Conservation (phyloP, 2,329 filamentous ascomycete genomes). For the Alternaria dauci region DNA sequence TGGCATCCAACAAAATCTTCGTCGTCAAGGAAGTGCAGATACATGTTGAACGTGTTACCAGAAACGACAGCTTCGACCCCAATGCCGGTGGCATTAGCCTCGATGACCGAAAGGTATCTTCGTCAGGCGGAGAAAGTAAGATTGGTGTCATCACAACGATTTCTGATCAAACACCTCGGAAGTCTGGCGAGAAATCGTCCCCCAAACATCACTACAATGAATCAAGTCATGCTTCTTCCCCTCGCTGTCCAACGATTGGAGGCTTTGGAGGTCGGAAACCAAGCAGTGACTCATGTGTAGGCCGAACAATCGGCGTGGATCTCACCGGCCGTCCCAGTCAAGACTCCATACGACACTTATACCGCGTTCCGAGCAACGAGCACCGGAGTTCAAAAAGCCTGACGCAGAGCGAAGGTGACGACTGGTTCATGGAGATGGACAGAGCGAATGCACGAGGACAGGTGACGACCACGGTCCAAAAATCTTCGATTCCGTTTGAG, state of each 20-base stretch:
- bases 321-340: slow-evolving; percentile 31
- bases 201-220: slow-evolving; percentile 15
- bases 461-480: slow-evolving; percentile 23
- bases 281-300: slow-evolving; percentile 21
- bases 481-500: slow-evolving; percentile 12
- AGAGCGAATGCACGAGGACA: slow-evolving; percentile 19
- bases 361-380: slow-evolving; percentile 12
- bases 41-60: slow-evolving; percentile 35
- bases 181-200: slow-evolving; percentile 3
- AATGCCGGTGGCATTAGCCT: slow-evolving; percentile 26
- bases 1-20: slow-evolving; percentile 48
- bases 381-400: slow-evolving; percentile 4
- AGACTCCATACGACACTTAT: slow-evolving; percentile 39
- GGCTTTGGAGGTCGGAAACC: slow-evolving; percentile 19
- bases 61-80: slow-evolving; percentile 25
- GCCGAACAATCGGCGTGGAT: slow-evolving; percentile 18
- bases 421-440: slow-evolving; percentile 33
- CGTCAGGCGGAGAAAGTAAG: slow-evolving; percentile 15
- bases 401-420: slow-evolving; percentile 20
- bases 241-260: slow-evolving; percentile 19
- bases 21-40: slow-evolving; percentile 52
- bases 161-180: slow-evolving; percentile 15
- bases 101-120: slow-evolving; percentile 19
- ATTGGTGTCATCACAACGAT: slow-evolving; percentile 24
- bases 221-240: slow-evolving; percentile 22